Evolutionary conservation across 805 yeast genomes (phyloP).

Genomic region (Pichia heedii): DNA sequence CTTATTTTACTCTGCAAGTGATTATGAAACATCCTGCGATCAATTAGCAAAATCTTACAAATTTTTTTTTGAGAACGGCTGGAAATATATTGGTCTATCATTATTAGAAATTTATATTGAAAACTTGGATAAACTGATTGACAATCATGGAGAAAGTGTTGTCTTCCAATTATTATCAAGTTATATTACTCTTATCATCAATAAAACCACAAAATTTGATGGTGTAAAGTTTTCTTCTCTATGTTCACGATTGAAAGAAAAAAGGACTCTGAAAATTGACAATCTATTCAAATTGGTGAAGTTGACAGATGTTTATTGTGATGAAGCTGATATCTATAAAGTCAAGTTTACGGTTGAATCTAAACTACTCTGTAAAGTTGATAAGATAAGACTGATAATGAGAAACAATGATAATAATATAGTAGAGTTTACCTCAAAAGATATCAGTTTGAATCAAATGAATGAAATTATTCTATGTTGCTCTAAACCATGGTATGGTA

Average conservation of each 20-base stretch:
- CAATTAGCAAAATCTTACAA: constrained; percentile 62
- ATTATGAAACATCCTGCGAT: constrained; percentile 51
- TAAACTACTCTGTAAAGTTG: constrained; percentile 13
- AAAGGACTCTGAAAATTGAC: constrained; percentile 1
- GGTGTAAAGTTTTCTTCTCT: constrained; percentile 1
- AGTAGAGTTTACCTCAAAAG: constrained; percentile 13
- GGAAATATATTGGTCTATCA: constrained; percentile 64
- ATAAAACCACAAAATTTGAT: constrained; percentile 14
- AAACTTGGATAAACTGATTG: constrained; percentile 44
- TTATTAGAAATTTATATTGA: constrained; percentile 58
- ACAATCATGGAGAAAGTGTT: constrained; percentile 13
- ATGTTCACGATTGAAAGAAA: background rate
- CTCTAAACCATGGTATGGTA: constrained; percentile 16
- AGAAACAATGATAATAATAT: constrained; percentile 8
- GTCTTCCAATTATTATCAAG: constrained; percentile 28
- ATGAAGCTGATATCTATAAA: constrained; percentile 29
- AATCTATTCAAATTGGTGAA: background rate
- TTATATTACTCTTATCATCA: constrained; percentile 28
- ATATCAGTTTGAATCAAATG: constrained; percentile 4
- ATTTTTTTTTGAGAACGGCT: constrained; percentile 58
- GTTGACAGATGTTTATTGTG: constrained; percentile 25
- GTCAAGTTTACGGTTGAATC: constrained; percentile 30
- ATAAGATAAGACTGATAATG: constrained; percentile 11
- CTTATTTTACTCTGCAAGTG: constrained; percentile 35
- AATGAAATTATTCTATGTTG: constrained; percentile 15